phyloP scores from a whole-genome alignment of 441 rosid genomes.

The Raphanus hybrid region DNA sequence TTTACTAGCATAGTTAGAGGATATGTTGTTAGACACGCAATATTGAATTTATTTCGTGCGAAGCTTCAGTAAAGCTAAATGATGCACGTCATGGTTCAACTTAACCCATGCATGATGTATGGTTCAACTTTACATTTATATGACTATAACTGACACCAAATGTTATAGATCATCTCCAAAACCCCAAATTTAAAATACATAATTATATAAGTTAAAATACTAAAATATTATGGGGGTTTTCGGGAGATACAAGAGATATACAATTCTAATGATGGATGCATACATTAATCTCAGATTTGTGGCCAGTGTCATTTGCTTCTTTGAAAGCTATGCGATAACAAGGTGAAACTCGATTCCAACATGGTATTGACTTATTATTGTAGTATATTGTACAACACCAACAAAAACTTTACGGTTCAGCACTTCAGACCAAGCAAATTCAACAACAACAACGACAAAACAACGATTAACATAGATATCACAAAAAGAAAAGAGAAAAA shows the following conservation, averaged over 20 bases:
- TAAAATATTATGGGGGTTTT: not conserved
- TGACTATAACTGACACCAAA: too few species aligned
- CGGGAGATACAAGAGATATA: not conserved
- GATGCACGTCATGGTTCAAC: not conserved
- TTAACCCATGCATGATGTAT: not conserved
- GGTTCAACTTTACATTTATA: too few species aligned
- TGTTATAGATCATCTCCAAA: not conserved
- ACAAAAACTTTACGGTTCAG: not conserved
- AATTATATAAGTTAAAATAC: not conserved
- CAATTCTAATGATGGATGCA: not conserved
- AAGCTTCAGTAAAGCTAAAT: not conserved
- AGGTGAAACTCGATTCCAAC: slow-evolving; percentile 2
- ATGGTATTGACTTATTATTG: not conserved
- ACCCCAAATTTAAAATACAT: not conserved
- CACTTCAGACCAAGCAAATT: not conserved
- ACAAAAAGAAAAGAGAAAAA: not conserved
- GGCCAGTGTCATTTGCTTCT: not conserved
- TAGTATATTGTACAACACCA: not conserved
- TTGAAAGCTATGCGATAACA: not conserved
- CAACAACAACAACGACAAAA: not conserved
- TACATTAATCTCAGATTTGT: not conserved
- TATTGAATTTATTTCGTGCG: too few species aligned
- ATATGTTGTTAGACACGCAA: too few species aligned
- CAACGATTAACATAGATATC: not conserved
- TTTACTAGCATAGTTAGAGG: not conserved